Percentiles rank a stretch among this genome's conserved stretches.
phyloP scores from a whole-genome alignment of 83 land plant species.

The Larix sibirica region DNA sequence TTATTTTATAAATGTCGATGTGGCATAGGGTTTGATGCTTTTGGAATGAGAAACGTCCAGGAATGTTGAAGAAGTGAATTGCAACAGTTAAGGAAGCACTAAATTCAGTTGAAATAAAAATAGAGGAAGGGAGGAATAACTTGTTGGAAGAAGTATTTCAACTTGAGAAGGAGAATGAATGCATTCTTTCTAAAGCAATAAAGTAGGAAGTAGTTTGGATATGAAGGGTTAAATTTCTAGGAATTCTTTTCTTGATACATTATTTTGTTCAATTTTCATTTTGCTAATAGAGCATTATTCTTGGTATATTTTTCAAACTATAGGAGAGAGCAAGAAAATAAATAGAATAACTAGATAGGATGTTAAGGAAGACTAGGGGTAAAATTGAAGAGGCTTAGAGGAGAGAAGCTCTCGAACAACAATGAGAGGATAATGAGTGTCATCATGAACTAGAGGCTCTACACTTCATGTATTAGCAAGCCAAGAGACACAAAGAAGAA shows the following conservation, averaged over 20 bases:
- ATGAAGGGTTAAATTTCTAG: not conserved
- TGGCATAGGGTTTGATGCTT: conserved; percentile 79
- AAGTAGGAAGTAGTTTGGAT: conserved; percentile 48
- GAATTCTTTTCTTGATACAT: not conserved
- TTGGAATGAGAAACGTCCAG: conserved; percentile 91
- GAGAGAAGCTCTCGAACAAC: conserved; percentile 80
- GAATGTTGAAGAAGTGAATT: conserved; percentile 87
- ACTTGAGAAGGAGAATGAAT: conserved; percentile 88
- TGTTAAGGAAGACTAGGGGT: conserved; percentile 79
- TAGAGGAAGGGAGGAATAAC: conserved; percentile 85
- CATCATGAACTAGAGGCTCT: conserved; percentile 78
- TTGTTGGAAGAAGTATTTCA: conserved; percentile 79
- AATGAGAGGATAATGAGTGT: conserved; percentile 82
- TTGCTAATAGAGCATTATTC: not conserved
- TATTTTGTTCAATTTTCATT: not conserved
- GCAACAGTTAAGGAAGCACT: conserved; percentile 84
- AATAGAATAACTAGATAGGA: conserved; percentile 79
- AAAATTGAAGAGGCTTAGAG: conserved; percentile 87
- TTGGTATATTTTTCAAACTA: not conserved
- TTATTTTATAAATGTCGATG: conserved; percentile 73
- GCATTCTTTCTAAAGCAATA: conserved; percentile 70
- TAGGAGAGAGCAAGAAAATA: conserved; percentile 83
- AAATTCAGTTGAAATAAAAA: conserved; percentile 67
- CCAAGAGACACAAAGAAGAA: conserved; percentile 77
- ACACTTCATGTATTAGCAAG: conserved; percentile 83